Evolutionary conservation across 2,329 filamentous ascomycete genomes (phyloP).

Genomic region (Fusarium proliferatum): DNA sequence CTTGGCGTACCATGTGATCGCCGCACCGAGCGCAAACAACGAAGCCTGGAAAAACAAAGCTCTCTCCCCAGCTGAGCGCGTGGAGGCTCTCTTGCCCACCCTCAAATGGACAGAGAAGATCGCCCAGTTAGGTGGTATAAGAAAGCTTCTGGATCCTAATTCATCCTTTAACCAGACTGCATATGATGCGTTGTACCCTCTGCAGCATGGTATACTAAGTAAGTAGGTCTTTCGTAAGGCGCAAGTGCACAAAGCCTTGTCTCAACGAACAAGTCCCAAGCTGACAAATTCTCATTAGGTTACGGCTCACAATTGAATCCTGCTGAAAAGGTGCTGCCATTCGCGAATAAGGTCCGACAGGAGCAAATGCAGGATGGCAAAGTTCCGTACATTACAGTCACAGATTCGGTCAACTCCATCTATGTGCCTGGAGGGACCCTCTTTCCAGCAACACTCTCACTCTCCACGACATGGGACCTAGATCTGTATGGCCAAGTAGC

Average conservation of each 20-base stretch:
- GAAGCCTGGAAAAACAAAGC: neutral
- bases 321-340: neutral
- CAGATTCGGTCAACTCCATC: neutral
- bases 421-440: neutral
- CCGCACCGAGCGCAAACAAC: neutral
- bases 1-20: neutral
- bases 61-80: neutral
- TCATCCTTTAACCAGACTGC: neutral
- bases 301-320: neutral
- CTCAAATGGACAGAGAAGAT: neutral
- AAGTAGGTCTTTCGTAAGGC: neutral
- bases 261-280: neutral
- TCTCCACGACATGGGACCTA: neutral
- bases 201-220: neutral
- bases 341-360: neutral
- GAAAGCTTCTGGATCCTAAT: neutral
- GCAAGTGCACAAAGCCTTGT: neutral
- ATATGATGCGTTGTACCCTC: neutral
- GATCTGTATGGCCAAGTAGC: neutral
- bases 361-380: neutral
- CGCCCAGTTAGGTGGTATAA: neutral
- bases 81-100: neutral
- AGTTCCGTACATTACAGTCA: neutral
- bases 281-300: neutral
- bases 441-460: neutral